Evolutionary conservation across 2,329 filamentous ascomycete species (phyloP).

Genomic region (Alternaria angustiovoidea): DNA sequence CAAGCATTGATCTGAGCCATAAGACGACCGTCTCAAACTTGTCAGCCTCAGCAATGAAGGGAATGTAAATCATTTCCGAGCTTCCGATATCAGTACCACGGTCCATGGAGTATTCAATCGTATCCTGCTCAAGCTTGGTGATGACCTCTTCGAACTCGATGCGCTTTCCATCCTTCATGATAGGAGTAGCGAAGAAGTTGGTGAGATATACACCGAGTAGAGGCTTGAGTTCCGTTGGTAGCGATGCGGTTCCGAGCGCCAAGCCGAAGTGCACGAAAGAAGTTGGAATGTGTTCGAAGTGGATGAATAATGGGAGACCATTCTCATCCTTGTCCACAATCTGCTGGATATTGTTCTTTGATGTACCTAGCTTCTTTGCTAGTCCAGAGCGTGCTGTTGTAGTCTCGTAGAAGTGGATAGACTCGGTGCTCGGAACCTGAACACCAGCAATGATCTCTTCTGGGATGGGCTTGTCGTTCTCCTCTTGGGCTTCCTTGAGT

Average conservation of each 20-base stretch:
- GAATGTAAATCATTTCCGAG: slow-evolving; percentile 80
- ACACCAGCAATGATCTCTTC: slow-evolving; percentile 81
- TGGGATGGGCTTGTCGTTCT: slow-evolving; percentile 89
- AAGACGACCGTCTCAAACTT: slow-evolving; percentile 84
- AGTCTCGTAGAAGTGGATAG: slow-evolving; percentile 93
- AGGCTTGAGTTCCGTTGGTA: slow-evolving; percentile 85
- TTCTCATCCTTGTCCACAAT: slow-evolving; percentile 74
- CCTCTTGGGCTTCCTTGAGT: slow-evolving; percentile 82
- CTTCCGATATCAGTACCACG: slow-evolving; percentile 75
- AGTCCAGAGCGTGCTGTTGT: slow-evolving; percentile 82
- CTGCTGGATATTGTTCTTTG: slow-evolving; percentile 75
- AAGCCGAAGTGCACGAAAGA: slow-evolving; percentile 90
- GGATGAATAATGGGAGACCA: slow-evolving; percentile 83
- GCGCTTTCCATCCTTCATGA: slow-evolving; percentile 76
- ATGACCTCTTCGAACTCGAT: slow-evolving; percentile 93
- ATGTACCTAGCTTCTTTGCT: slow-evolving; percentile 74
- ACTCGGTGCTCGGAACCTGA: slow-evolving; percentile 82
- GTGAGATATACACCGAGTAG: slow-evolving; percentile 84
- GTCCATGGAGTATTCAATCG: slow-evolving; percentile 80
- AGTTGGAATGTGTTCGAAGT: slow-evolving; percentile 93
- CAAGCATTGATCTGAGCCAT: slow-evolving; percentile 87
- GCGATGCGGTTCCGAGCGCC: slow-evolving; percentile 77
- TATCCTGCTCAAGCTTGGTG: slow-evolving; percentile 88
- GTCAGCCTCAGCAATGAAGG: slow-evolving; percentile 85
- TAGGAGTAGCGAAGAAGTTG: slow-evolving; percentile 94